Evolutionary conservation across 2,329 filamentous ascomycete genomes (phyloP).

Genomic region (Colletotrichum spaethianum): DNA sequence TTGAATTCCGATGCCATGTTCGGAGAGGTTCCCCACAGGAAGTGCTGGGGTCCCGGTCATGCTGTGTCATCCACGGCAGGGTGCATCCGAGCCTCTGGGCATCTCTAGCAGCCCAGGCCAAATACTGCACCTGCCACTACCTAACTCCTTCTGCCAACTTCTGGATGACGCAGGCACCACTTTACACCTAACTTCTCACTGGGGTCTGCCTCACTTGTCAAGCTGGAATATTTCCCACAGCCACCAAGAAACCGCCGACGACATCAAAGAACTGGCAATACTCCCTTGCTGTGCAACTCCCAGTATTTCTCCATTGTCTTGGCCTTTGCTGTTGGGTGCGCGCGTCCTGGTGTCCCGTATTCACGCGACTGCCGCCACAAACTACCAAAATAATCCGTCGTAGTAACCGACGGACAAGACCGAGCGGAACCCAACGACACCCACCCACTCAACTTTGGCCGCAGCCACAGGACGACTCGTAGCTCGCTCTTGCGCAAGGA

Average conservation of each 20-base stretch:
- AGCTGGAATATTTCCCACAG: constrained; percentile 10
- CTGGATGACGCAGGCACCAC: constrained; percentile 29
- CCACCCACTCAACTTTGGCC: constrained; percentile 17
- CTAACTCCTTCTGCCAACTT: constrained; percentile 9
- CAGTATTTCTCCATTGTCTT: background rate
- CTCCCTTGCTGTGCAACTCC: background rate
- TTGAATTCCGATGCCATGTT: background rate
- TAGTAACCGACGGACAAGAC: constrained; percentile 8
- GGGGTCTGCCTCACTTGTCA: constrained; percentile 28
- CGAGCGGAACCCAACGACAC: constrained; percentile 19
- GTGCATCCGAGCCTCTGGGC: constrained; percentile 31
- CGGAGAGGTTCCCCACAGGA: constrained; percentile 3
- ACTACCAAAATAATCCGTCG: constrained; percentile 3
- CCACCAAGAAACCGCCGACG: constrained; percentile 17
- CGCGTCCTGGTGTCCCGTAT: background rate
- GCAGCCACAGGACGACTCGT: constrained; percentile 27
- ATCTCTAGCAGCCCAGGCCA: constrained; percentile 4
- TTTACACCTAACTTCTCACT: constrained; percentile 21
- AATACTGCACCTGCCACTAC: background rate
- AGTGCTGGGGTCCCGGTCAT: constrained; percentile 3
- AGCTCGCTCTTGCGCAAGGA: constrained; percentile 24
- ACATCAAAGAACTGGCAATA: background rate
- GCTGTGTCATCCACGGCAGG: constrained; percentile 36
- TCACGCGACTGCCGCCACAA: constrained; percentile 29
- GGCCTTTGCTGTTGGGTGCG: constrained; percentile 9